phyloP scores from a whole-genome alignment of 805 yeast genomes.

The Candida patagonica region DNA sequence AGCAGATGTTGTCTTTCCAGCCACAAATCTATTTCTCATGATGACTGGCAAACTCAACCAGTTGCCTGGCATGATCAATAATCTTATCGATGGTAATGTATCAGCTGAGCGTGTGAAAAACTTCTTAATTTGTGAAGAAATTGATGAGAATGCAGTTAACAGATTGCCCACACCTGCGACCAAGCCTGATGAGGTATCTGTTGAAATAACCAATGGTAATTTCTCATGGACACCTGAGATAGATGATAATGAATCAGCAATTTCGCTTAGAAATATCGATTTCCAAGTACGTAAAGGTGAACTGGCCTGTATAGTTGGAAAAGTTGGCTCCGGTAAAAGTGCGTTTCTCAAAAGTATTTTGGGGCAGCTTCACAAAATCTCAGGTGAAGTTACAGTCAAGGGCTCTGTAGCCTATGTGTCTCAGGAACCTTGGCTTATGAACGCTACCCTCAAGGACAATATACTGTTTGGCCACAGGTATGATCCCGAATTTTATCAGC shows the following conservation, averaged over 20 bases:
- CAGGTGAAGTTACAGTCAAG: conserved; percentile 55
- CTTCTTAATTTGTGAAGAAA: conserved; percentile 36
- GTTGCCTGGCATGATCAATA: conserved; percentile 41
- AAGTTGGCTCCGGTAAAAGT: conserved; percentile 80
- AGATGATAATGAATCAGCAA: conserved; percentile 39
- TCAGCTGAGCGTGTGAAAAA: conserved; percentile 38
- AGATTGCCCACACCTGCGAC: conserved; percentile 15
- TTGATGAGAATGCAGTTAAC: conserved; percentile 33
- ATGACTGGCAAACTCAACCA: conserved; percentile 41
- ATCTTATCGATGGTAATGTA: conserved; percentile 25
- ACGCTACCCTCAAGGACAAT: conserved; percentile 81
- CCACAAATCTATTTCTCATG: conserved; percentile 43
- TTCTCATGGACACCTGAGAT: conserved; percentile 19
- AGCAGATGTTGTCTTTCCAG: conserved; percentile 77
- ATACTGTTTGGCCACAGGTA: conserved; percentile 80
- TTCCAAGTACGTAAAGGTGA: conserved; percentile 63
- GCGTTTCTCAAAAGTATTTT: conserved; percentile 64
- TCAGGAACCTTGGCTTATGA: conserved; percentile 89
- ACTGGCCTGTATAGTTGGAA: conserved; percentile 72
- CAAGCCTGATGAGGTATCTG: conserved; percentile 49
- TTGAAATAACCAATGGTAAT: conserved; percentile 13
- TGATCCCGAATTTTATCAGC: conserved; percentile 72
- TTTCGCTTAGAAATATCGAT: conserved; percentile 36
- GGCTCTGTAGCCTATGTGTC: conserved; percentile 79
- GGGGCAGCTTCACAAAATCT: conserved; percentile 65